Percentiles rank a stretch among this genome's conserved stretches.
Conservation (phyloP, 2,329 filamentous ascomycete species). For the Didymella exigua region DNA sequence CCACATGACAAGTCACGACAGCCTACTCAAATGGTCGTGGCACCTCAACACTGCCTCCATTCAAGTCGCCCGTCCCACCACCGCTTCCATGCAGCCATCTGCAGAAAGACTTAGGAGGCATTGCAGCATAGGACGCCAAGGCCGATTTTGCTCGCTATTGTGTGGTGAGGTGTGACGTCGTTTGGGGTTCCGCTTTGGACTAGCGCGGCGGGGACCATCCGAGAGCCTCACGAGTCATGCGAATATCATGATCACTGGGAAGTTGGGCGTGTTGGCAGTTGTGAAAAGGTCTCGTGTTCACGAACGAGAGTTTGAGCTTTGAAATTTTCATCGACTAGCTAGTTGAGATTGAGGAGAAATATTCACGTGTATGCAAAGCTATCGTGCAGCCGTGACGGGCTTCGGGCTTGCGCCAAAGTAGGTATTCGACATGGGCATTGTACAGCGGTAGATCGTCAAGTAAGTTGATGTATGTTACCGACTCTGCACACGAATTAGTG, state of each 20-base stretch:
- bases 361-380: neutral
- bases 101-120: conserved; percentile 48
- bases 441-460: neutral
- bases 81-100: conserved; percentile 18
- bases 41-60: too few species aligned
- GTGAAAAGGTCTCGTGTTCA: too few species aligned
- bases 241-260: too few species aligned
- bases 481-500: neutral
- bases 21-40: too few species aligned
- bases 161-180: conserved; percentile 22
- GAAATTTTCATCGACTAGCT: too few species aligned
- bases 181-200: conserved; percentile 14
- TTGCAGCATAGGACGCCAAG: conserved; percentile 41
- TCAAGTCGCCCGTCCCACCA: too few species aligned
- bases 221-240: too few species aligned
- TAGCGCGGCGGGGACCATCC: conserved; percentile 11
- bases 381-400: neutral
- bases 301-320: too few species aligned
- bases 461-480: neutral
- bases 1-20: too few species aligned
- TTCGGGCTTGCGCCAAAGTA: neutral
- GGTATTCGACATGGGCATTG: neutral
- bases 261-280: too few species aligned
- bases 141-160: conserved; percentile 40
- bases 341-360: too few species aligned